Conservation (phyloP, 495 filamentous ascomycete genomes). For the Trichoderma parareesei region DNA sequence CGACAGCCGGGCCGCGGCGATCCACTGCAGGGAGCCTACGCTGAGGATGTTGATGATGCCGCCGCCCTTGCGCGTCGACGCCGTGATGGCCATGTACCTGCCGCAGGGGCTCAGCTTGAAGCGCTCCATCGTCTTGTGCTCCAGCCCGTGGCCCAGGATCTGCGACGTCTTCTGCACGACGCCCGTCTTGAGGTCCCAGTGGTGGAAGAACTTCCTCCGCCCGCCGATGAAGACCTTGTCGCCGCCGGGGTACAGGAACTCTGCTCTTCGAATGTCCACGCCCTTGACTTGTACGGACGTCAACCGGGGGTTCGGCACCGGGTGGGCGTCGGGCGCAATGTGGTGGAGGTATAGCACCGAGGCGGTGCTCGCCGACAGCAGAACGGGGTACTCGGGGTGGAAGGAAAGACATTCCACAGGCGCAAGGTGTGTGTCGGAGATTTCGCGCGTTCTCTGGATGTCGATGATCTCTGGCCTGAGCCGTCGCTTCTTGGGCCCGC, state of each 20-base stretch:
- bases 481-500: constrained; percentile 46
- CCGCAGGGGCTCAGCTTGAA: constrained; percentile 84
- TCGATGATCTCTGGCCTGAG: constrained; percentile 80
- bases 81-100: constrained; percentile 70
- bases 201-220: constrained; percentile 84
- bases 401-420: constrained; percentile 77
- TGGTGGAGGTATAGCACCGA: constrained; percentile 84
- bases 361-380: constrained; percentile 80
- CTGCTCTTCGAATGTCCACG: constrained; percentile 71
- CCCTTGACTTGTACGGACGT: constrained; percentile 79
- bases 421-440: constrained; percentile 50
- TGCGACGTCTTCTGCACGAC: constrained; percentile 66
- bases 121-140: constrained; percentile 83
- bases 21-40: constrained; percentile 78
- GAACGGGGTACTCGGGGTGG: constrained; percentile 78
- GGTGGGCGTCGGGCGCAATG: constrained; percentile 62
- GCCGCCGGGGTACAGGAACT: constrained; percentile 56
- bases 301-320: constrained; percentile 72
- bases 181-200: constrained; percentile 80
- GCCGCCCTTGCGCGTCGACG: constrained; percentile 70
- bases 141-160: constrained; percentile 72
- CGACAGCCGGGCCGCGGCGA: constrained; percentile 73
- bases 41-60: constrained; percentile 82
- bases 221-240: constrained; percentile 76
- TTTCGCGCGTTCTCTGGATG: constrained; percentile 56